Percentiles rank a stretch among this genome's conserved stretches.
These are phyloP conservation scores for Rhododendron henanense DNA, from an alignment of 148 eudicot genomes.

Conservation along the genomic window DNA sequence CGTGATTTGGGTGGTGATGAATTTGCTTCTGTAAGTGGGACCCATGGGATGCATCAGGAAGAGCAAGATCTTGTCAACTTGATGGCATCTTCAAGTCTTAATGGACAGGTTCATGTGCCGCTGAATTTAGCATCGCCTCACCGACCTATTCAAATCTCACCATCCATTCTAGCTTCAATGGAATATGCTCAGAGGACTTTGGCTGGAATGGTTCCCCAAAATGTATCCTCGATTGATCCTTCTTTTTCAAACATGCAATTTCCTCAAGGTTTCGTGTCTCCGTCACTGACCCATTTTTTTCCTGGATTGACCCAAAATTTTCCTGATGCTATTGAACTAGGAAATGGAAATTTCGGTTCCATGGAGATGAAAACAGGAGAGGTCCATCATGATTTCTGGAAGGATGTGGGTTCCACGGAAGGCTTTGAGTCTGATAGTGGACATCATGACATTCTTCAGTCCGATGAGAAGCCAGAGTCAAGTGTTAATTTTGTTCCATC, in stretches of 20 bases:
- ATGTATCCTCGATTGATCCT: constrained; percentile 55
- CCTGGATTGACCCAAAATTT: constrained; percentile 43
- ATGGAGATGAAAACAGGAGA: constrained; percentile 36
- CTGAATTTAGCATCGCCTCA: constrained; percentile 50
- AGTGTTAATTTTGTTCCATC: constrained; percentile 36
- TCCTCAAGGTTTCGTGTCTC: constrained; percentile 56
- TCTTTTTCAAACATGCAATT: constrained; percentile 55
- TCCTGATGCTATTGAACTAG: constrained; percentile 32
- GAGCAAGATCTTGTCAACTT: constrained; percentile 79
- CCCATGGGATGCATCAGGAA: constrained; percentile 61
- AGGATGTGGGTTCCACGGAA: constrained; percentile 38
- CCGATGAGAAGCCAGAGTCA: constrained; percentile 43
- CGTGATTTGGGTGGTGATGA: constrained; percentile 41
- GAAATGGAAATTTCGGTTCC: constrained; percentile 39
- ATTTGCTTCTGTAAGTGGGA: constrained; percentile 32
- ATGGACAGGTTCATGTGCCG: constrained; percentile 58
- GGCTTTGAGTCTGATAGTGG: constrained; percentile 39
- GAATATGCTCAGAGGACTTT: constrained; percentile 57
- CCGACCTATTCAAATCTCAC: constrained; percentile 57
- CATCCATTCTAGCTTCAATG: constrained; percentile 59
- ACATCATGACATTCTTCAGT: constrained; percentile 31
- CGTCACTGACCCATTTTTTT: constrained; percentile 48
- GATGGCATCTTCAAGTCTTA: constrained; percentile 62
- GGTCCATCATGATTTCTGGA: constrained; percentile 53
- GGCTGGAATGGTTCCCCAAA: constrained; percentile 53